Conservation (phyloP, 768 basidiomycete genomes). For the Suillus decipiens region DNA sequence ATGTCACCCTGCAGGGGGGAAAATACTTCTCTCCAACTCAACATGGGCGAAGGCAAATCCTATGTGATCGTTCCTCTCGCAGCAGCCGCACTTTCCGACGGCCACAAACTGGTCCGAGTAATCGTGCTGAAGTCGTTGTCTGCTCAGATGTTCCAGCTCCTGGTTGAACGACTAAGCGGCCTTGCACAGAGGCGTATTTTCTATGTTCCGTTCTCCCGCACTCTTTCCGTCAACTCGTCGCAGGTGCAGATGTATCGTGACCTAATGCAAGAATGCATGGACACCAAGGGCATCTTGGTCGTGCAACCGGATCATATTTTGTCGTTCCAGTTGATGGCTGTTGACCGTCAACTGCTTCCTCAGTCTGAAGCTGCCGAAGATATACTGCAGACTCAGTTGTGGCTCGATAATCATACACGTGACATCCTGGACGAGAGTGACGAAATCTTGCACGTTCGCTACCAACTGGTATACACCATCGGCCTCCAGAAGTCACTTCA, state of each 20-base stretch:
- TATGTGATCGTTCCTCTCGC: slow-evolving; percentile 33
- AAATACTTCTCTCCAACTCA: slow-evolving; percentile 29
- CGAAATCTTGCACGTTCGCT: neutral
- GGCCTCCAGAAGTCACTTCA: neutral
- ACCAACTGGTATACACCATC: neutral
- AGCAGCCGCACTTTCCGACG: slow-evolving; percentile 24
- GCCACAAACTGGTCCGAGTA: slow-evolving; percentile 28
- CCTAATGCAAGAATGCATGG: slow-evolving; percentile 20
- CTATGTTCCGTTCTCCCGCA: slow-evolving; percentile 29
- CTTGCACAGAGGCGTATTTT: slow-evolving; percentile 30
- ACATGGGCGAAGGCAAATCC: slow-evolving; percentile 38
- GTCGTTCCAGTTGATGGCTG: slow-evolving; percentile 28
- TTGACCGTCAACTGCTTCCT: slow-evolving; percentile 23
- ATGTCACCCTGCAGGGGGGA: slow-evolving; percentile 19
- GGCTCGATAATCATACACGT: neutral
- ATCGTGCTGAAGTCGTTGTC: slow-evolving; percentile 30
- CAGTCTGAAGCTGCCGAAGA: slow-evolving; percentile 8
- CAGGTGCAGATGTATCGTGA: slow-evolving; percentile 25
- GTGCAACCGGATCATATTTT: slow-evolving; percentile 35
- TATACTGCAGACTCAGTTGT: slow-evolving; percentile 29
- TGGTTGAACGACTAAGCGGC: slow-evolving; percentile 24
- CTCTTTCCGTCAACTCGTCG: slow-evolving; percentile 17
- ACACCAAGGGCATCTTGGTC: slow-evolving; percentile 26
- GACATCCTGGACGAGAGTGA: neutral
- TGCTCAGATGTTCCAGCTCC: slow-evolving; percentile 31